Evolutionary conservation across 176 grass and related monocot genomes (phyloP).

Genomic region (Phragmites australis): DNA sequence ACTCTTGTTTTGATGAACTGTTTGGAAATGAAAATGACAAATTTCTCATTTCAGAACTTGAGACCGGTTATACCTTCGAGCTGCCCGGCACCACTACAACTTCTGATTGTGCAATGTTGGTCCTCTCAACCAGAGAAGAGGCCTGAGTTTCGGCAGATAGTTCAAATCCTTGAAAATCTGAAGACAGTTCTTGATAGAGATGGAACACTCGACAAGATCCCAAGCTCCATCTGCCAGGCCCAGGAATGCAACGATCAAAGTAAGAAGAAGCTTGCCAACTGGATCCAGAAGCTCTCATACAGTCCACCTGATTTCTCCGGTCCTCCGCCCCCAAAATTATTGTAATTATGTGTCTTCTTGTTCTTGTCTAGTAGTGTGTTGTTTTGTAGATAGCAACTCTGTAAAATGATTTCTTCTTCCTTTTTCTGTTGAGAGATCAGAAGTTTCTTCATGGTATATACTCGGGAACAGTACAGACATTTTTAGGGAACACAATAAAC

Average conservation of each 20-base stretch:
- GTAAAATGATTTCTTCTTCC: conserved; percentile 32
- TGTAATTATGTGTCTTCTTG: conserved; percentile 34
- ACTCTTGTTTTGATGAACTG: not conserved
- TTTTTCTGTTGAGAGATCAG: not conserved
- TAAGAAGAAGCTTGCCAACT: conserved; percentile 60
- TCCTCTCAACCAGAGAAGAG: conserved; percentile 63
- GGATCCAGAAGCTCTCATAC: conserved; percentile 68
- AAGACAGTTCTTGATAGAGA: conserved; percentile 51
- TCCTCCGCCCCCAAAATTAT: conserved; percentile 51
- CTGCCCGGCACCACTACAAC: conserved; percentile 58
- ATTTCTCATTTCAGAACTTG: conserved; percentile 68
- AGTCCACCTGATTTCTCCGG: conserved; percentile 47
- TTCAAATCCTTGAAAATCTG: conserved; percentile 69
- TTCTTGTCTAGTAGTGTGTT: not conserved
- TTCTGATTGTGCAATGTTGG: conserved; percentile 92
- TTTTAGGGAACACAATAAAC: conserved; percentile 6
- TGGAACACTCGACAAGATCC: conserved; percentile 67
- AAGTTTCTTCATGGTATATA: conserved; percentile 32
- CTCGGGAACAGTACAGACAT: not conserved
- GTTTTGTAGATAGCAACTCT: conserved; percentile 6
- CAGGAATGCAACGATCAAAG: conserved; percentile 66
- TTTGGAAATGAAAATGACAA: conserved; percentile 21
- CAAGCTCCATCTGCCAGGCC: conserved; percentile 46
- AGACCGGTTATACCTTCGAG: conserved; percentile 64
- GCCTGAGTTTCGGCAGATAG: conserved; percentile 74